A percentile compares a stretch with the other conserved stretches of the same genome.
These are phyloP conservation scores for Gossypium trilobum DNA, from an alignment of 441 rosid species.

Conservation along the genomic window DNA sequence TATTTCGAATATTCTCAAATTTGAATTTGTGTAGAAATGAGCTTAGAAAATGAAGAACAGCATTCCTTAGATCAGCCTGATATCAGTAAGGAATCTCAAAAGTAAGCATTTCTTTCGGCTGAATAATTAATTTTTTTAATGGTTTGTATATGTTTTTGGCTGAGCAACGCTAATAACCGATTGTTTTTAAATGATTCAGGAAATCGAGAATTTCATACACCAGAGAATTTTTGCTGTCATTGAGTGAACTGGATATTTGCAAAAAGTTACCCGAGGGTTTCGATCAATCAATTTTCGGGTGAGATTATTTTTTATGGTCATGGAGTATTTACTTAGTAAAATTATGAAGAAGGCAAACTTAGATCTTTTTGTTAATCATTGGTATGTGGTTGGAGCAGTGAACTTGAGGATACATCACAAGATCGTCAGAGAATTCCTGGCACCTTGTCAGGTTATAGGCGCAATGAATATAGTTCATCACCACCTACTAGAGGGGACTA, in stretches of 20 bases:
- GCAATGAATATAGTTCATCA: slow-evolving; percentile 77
- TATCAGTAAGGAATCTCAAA: slow-evolving; percentile 24
- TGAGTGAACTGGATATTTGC: slow-evolving; percentile 67
- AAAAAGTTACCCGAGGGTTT: slow-evolving; percentile 56
- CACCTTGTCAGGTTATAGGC: slow-evolving; percentile 47
- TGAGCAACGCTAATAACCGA: not conserved
- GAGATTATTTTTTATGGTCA: slow-evolving; percentile 14
- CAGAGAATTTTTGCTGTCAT: slow-evolving; percentile 58
- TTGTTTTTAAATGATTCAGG: slow-evolving; percentile 38
- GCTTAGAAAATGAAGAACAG: slow-evolving; percentile 41
- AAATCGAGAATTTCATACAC: slow-evolving; percentile 46
- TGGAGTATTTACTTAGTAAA: not conserved
- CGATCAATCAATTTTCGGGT: slow-evolving; percentile 53
- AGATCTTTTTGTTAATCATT: slow-evolving; percentile 1
- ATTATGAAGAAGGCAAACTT: not conserved
- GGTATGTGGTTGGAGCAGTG: slow-evolving; percentile 33
- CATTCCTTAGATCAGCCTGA: slow-evolving; percentile 32
- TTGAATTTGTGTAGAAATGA: slow-evolving; percentile 40
- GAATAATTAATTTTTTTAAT: slow-evolving; percentile 1
- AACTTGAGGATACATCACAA: slow-evolving; percentile 51
- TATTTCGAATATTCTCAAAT: not conserved
- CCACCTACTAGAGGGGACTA: slow-evolving; percentile 82
- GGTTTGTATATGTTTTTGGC: not conserved
- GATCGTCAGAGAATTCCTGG: slow-evolving; percentile 58
- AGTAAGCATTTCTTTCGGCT: slow-evolving; percentile 29